These are phyloP conservation scores for Arthrobotrys musiformis DNA, from an alignment of 2,329 filamentous ascomycete species.

Conservation along the genomic window DNA sequence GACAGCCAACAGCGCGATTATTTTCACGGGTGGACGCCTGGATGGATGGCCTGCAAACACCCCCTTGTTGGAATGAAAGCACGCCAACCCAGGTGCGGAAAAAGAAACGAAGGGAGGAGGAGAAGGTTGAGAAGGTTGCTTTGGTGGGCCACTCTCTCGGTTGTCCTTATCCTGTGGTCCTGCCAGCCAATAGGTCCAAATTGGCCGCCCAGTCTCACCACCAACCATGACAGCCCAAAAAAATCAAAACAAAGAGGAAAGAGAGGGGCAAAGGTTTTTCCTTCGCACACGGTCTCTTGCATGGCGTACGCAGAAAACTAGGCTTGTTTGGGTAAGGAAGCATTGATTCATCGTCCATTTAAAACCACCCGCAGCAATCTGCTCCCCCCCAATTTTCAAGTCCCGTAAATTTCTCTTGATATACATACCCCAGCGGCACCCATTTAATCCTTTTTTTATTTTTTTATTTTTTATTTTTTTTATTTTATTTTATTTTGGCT, in stretches of 20 bases:
- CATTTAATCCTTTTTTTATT: slow-evolving; percentile 17
- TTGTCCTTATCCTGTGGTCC: slow-evolving; percentile 61
- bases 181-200: slow-evolving; percentile 56
- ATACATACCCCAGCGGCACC: slow-evolving; percentile 50
- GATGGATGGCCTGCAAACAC: slow-evolving; percentile 4
- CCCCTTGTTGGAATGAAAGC: slow-evolving; percentile 53
- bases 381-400: slow-evolving; percentile 51
- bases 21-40: slow-evolving; percentile 37
- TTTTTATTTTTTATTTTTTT: slow-evolving; percentile 24
- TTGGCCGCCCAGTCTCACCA: slow-evolving; percentile 48
- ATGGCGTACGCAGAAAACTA: slow-evolving; percentile 41
- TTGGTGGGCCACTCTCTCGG: slow-evolving; percentile 58
- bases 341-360: slow-evolving; percentile 54
- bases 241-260: slow-evolving; percentile 51
- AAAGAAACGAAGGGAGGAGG: slow-evolving; percentile 47
- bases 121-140: slow-evolving; percentile 38
- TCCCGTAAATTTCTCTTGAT: slow-evolving; percentile 55
- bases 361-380: slow-evolving; percentile 53
- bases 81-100: slow-evolving; percentile 41
- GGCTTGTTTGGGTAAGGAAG: slow-evolving; percentile 49
- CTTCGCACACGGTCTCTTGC: slow-evolving; percentile 54
- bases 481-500: slow-evolving; percentile 17
- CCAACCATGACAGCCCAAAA: slow-evolving; percentile 32
- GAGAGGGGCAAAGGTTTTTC: slow-evolving; percentile 42
- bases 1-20: slow-evolving; percentile 56